A percentile compares a stretch with the other conserved stretches of the same genome.
These are phyloP conservation scores for Termitomyces sp. DNA, from an alignment of 768 basidiomycete species.

Conservation along the genomic window DNA sequence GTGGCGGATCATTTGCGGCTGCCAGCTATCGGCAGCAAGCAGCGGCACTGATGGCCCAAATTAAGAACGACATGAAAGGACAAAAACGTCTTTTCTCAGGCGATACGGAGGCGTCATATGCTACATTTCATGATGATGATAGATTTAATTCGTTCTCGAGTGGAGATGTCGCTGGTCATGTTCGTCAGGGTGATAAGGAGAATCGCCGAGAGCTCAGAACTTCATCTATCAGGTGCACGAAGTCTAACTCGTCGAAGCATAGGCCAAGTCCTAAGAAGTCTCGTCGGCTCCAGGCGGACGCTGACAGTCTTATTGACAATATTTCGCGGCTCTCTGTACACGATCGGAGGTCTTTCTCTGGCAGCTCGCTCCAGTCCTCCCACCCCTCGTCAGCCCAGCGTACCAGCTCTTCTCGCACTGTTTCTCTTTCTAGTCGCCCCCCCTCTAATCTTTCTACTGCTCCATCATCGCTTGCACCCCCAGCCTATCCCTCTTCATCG, in stretches of 20 bases:
- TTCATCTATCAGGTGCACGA: slow-evolving; percentile 9
- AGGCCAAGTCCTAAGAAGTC: slow-evolving; percentile 42
- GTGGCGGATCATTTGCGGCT: slow-evolving; percentile 48
- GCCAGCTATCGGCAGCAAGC: slow-evolving; percentile 73
- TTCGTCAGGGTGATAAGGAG: slow-evolving; percentile 26
- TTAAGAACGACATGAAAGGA: slow-evolving; percentile 74
- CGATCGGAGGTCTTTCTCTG: slow-evolving; percentile 24
- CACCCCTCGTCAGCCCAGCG: slow-evolving; percentile 17
- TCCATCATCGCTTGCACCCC: slow-evolving; percentile 28
- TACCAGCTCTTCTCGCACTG: slow-evolving; percentile 18
- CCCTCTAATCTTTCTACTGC: slow-evolving; percentile 11
- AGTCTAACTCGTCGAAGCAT: slow-evolving; percentile 13
- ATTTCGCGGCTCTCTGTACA: slow-evolving; percentile 43
- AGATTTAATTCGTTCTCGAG: slow-evolving; percentile 20
- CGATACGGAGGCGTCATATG: slow-evolving; percentile 54
- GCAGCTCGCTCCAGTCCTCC: slow-evolving; percentile 11
- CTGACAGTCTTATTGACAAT: slow-evolving; percentile 36
- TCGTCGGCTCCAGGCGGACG: slow-evolving; percentile 33
- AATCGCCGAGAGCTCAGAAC: slow-evolving; percentile 27
- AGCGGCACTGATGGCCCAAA: slow-evolving; percentile 80
- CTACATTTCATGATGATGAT: slow-evolving; percentile 31
- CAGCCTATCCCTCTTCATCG: slow-evolving; percentile 51
- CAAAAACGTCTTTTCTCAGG: slow-evolving; percentile 70
- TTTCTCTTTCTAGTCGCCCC: slow-evolving; percentile 26
- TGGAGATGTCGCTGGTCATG: slow-evolving; percentile 9